These are phyloP conservation scores for Saccharomycopsis hybrid DNA, from an alignment of 1,139 yeast species.

Conservation along the genomic window DNA sequence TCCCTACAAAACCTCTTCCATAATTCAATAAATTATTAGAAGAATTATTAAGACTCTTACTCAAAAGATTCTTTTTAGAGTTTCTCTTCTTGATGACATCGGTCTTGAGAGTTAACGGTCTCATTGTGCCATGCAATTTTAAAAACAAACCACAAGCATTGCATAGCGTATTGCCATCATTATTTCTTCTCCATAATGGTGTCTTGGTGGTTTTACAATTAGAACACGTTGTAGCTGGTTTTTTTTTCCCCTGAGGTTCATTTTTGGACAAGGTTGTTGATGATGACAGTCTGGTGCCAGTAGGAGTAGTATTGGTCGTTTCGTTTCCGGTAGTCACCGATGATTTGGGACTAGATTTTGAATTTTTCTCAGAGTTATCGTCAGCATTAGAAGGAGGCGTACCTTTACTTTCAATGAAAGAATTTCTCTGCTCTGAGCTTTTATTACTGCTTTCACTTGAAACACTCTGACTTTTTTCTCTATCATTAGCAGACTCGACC, in stretches of 20 bases:
- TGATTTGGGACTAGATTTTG: too few species aligned
- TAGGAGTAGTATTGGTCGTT: constrained; percentile 16
- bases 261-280: too few species aligned
- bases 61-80: constrained; percentile 26
- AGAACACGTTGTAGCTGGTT: constrained; percentile 42
- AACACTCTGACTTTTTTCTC: background rate
- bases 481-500: background rate
- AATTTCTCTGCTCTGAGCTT: background rate
- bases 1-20: constrained; percentile 2
- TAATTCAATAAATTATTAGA: constrained; percentile 7
- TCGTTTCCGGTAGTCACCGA: too few species aligned
- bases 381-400: background rate
- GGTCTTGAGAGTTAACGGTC: constrained; percentile 85
- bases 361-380: background rate
- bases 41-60: constrained; percentile 14
- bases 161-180: constrained; percentile 87
- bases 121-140: constrained; percentile 87
- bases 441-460: background rate
- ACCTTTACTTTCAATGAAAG: too few species aligned
- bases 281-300: too few species aligned
- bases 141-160: constrained; percentile 92
- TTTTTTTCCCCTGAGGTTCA: constrained; percentile 15
- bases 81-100: constrained; percentile 84
- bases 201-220: constrained; percentile 92
- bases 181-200: constrained; percentile 92